Base-by-base conservation (phyloP, 805 yeast genomes). In the Yarrowia deformans region DNA sequence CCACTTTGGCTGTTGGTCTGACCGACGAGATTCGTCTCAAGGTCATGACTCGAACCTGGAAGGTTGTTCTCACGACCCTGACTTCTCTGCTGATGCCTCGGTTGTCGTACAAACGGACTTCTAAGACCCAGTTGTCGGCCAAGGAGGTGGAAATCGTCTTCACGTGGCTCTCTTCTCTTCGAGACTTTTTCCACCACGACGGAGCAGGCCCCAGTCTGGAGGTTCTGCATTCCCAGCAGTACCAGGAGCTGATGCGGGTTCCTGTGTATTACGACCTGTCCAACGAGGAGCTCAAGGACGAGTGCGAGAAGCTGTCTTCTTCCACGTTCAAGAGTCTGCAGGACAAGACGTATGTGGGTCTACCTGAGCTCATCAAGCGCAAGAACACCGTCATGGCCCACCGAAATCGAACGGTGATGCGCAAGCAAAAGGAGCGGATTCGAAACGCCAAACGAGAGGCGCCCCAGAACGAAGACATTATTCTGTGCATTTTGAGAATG, bases 31-130 rank as follows among this genome's bases (percentile, higher is more conserved):
- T 89, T 42, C 77, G 89, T 18, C 75, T 84, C 66, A 84, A 85
- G 71, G 90, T 91, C 0, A 89, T 91, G 90, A 74, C 88, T 0
- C 89, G 88, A 66, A 86, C 94, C 0, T 94, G 98, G 98, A 79
- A 81, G n/a, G 87, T 87, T 13, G 87, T 92, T 1, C 80, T 94
- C 8, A 78, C 81, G 2, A 82, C 87, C 32, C 90, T 94, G 0
- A 97, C 92, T 74, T 84, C 82, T 46, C 79, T 94, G 18, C 76
- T 93, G 4, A 78, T 94, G 7, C 98, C 98, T 0, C 86, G 90
- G 23, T 77, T 92, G 39, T 77, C 82, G 8, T 78, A 77, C 8
- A 76, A 73, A 48, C 72, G 77, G 2, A 80, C 82, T 29, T 70
- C 74, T 1, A 80, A 79, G 69, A 76, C 78, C 54, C 85, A 85